Evolutionary conservation across 225 moss, liverwort and hornwort species (phyloP), one percentile per base, ranked within the genome.

Genomic region (Ulota crispa): DNA sequence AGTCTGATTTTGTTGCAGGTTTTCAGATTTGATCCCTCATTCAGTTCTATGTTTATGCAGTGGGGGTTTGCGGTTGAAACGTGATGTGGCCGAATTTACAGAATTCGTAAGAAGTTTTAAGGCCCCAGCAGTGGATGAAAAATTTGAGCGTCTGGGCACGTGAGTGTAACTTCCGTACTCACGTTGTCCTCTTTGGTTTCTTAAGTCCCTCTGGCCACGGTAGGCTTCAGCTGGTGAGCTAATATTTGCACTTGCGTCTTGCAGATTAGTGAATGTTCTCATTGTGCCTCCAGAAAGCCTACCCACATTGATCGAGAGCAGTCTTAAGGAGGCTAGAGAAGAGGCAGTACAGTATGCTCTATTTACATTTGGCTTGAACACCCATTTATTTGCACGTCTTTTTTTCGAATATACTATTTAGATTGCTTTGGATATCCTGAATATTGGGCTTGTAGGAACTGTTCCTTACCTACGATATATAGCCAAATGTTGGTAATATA

Each of bases 221-320:
- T 30, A 31, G 20, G 20, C 53, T 63, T 68, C 70, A 41, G 59
- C 43, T 61, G 4, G 55, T 62, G 64, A 52, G 41, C 83, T 88
- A 59, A 88, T 81, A 36, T 72, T 72, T 77, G 45, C 77, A 57
- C 34, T 68, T 67, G 47, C 63, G 34, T 45, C 31, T 88, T 67
- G 83, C 94, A 97, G 97, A 85, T 76, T 95, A 84, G 95, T 95
- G 80, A 97, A 97, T 86, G 95, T 97, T 70, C 94, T 97, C 78
- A 93, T 94, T 54, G 95, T 95, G 65, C 72, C 90, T 65, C 92
- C 93, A 68, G 97, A 97, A 81, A 97, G 86, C 82, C 83, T 97
- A 72, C 95, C 92, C 28, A 85, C 93, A 80, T 83, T 97, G 87
- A 89, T 97, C 34, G 93, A 95, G 60, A 91, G 86, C 83, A 94